These are phyloP conservation scores for Penicilliopsis zonata DNA, from an alignment of 495 filamentous ascomycete genomes.

Conservation along the genomic window DNA sequence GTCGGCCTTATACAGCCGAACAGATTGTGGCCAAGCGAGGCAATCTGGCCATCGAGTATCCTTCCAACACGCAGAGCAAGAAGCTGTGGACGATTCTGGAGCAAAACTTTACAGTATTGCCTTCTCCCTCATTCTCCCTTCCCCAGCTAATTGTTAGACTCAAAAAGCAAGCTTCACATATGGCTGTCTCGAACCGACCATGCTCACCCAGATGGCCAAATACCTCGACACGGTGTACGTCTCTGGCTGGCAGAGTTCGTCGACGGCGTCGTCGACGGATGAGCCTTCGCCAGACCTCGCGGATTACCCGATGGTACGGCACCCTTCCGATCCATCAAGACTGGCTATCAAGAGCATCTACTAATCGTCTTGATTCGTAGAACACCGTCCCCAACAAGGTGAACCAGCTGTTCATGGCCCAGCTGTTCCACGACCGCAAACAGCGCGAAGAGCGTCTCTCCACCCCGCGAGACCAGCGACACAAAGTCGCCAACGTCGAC, in stretches of 20 bases:
- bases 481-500: conserved; percentile 70
- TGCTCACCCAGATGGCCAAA: conserved; percentile 98
- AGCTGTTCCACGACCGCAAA: conserved; percentile 98
- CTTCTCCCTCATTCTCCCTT: no score
- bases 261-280: conserved; percentile 84
- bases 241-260: conserved; percentile 97
- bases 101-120: conserved; percentile 72
- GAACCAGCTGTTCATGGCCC: conserved; percentile 89
- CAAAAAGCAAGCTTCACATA: conserved; percentile 87
- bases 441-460: conserved; percentile 89
- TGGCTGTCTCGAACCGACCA: conserved; percentile 92
- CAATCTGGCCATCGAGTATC: conserved; percentile 81
- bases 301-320: conserved; percentile 86
- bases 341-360: background rate
- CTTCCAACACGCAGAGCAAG: conserved; percentile 77
- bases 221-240: conserved; percentile 98
- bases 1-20: conserved; percentile 87
- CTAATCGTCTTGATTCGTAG: conserved; percentile 30
- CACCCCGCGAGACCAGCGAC: conserved; percentile 59
- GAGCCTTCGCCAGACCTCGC: conserved; percentile 97
- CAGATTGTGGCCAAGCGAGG: conserved; percentile 94
- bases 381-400: conserved; percentile 99
- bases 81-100: conserved; percentile 93
- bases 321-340: background rate
- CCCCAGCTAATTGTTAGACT: no score